Percentiles rank a stretch among this genome's conserved stretches.
Evolutionary conservation across 2,329 filamentous ascomycete genomes (phyloP).

Genomic region (Colletotrichum shisoi): DNA sequence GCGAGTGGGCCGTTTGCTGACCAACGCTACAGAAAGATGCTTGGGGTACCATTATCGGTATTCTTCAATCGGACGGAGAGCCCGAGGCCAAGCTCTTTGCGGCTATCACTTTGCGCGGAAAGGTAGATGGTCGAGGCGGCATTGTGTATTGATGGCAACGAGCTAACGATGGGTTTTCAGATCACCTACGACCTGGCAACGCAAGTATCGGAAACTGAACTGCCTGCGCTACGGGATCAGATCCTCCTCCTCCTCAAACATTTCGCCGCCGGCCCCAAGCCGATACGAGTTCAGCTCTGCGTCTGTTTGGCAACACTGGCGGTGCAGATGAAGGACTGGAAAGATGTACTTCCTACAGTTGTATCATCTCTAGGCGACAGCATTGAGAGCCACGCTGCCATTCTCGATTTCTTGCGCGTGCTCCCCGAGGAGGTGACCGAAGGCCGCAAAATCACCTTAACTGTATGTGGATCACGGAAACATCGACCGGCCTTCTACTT

Average conservation of each 20-base stretch:
- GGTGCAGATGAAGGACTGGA: slow-evolving; percentile 96
- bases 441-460: slow-evolving; percentile 98
- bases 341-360: slow-evolving; percentile 85
- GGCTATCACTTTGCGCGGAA: slow-evolving; percentile 95
- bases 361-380: slow-evolving; percentile 79
- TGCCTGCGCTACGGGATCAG: slow-evolving; percentile 81
- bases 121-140: slow-evolving; percentile 66
- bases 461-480: slow-evolving; percentile 81
- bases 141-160: slow-evolving; percentile 29
- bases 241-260: slow-evolving; percentile 81
- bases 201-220: slow-evolving; percentile 79
- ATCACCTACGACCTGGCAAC: slow-evolving; percentile 92
- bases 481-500: slow-evolving; percentile 53
- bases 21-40: slow-evolving; percentile 74
- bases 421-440: slow-evolving; percentile 98
- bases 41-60: slow-evolving; percentile 86
- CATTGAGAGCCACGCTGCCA: slow-evolving; percentile 80
- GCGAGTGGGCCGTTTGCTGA: slow-evolving; percentile 4
- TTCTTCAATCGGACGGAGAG: slow-evolving; percentile 82
- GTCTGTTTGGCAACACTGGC: slow-evolving; percentile 94
- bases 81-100: slow-evolving; percentile 92
- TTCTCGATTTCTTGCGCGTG: slow-evolving; percentile 95
- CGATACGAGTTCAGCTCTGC: slow-evolving; percentile 88
- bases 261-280: slow-evolving; percentile 82
- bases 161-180: slow-evolving; percentile 56